These are phyloP conservation scores for Puccinia horiana DNA, from an alignment of 1,284 basidiomycete genomes.

Conservation along the genomic window DNA sequence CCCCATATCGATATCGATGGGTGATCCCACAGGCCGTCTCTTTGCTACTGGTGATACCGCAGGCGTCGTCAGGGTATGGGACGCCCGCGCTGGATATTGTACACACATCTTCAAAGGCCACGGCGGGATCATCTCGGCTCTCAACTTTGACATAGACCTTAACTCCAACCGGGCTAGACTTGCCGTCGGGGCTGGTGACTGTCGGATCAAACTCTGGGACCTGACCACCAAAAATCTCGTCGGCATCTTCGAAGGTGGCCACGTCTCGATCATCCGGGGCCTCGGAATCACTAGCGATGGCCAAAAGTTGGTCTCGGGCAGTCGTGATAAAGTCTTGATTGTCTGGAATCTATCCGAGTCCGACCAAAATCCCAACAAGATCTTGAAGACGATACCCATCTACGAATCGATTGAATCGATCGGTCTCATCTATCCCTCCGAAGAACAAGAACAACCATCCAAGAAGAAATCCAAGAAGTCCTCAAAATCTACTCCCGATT, in stretches of 20 bases:
- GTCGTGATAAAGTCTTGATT: slow-evolving; percentile 83
- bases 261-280: slow-evolving; percentile 84
- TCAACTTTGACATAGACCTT: slow-evolving; percentile 68
- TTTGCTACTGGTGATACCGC: slow-evolving; percentile 94
- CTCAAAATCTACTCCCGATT: slow-evolving; percentile 61
- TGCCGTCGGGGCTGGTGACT: slow-evolving; percentile 64
- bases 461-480: slow-evolving; percentile 58
- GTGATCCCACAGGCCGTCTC: slow-evolving; percentile 83
- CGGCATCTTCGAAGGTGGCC: slow-evolving; percentile 75
- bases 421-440: slow-evolving; percentile 64
- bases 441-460: background rate
- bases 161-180: slow-evolving; percentile 49
- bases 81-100: slow-evolving; percentile 79
- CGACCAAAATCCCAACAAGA: slow-evolving; percentile 59
- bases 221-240: slow-evolving; percentile 65
- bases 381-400: slow-evolving; percentile 80
- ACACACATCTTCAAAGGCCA: slow-evolving; percentile 96
- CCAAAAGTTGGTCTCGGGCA: slow-evolving; percentile 80
- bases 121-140: slow-evolving; percentile 88
- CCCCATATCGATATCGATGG: slow-evolving; percentile 82
- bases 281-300: slow-evolving; percentile 81
- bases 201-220: slow-evolving; percentile 85
- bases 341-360: slow-evolving; percentile 73
- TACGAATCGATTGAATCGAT: slow-evolving; percentile 84
- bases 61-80: slow-evolving; percentile 95